These are phyloP conservation scores for Mycena belliarum DNA, from an alignment of 768 basidiomycete genomes.

Conservation along the genomic window DNA sequence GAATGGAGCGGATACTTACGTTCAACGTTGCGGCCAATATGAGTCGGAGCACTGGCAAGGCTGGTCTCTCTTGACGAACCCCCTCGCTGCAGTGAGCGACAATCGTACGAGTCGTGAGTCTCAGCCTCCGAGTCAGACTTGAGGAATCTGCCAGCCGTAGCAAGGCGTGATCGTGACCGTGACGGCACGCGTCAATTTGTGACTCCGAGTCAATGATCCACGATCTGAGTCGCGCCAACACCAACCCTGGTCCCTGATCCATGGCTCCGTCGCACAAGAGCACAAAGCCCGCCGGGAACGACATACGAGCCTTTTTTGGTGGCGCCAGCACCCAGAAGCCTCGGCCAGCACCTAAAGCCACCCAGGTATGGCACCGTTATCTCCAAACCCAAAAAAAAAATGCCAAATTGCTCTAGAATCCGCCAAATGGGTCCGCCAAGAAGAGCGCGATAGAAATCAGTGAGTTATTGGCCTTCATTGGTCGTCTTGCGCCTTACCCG, in stretches of 20 bases:
- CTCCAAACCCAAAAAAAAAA: background rate
- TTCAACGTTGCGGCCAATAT: no score
- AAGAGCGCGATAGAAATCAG: constrained; percentile 32
- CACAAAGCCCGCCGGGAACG: constrained; percentile 30
- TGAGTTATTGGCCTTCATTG: constrained; percentile 14
- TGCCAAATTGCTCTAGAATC: background rate
- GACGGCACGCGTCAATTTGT: constrained; percentile 13
- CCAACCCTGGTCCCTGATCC: background rate
- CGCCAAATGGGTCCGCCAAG: constrained; percentile 8
- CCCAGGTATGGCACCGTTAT: constrained; percentile 3
- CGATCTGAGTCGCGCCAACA: no score
- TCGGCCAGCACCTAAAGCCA: background rate
- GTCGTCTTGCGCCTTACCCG: background rate
- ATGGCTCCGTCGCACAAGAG: constrained; percentile 14
- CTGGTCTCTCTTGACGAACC: no score
- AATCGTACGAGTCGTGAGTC: no score
- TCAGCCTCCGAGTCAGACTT: no score
- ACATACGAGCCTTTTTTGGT: constrained; percentile 43
- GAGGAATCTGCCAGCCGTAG: no score
- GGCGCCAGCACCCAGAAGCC: constrained; percentile 17
- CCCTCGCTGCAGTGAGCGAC: no score
- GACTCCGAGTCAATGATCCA: no score
- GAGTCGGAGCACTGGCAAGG: no score
- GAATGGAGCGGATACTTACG: no score
- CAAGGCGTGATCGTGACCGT: no score